Conservation (phyloP, 768 basidiomycete genomes). For the Boletus huronensis region DNA sequence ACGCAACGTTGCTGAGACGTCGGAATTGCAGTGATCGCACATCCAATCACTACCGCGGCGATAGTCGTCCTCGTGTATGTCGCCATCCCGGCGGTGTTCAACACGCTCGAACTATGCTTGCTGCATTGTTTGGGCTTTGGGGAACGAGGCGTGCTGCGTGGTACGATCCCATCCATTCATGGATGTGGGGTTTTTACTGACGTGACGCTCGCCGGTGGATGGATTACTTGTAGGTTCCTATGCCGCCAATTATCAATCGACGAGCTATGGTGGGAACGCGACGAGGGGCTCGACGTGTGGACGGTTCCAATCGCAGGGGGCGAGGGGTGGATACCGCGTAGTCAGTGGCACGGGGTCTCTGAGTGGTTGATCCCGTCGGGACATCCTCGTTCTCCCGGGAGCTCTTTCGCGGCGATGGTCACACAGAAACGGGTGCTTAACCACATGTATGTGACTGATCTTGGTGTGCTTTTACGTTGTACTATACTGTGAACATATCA, state of each 20-base stretch:
- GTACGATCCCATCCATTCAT: constrained; percentile 1
- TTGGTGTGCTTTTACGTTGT: not conserved
- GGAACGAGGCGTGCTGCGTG: constrained; percentile 1
- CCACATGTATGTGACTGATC: no score
- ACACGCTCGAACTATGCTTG: not conserved
- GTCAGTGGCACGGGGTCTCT: not conserved
- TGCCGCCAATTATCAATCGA: constrained; percentile 20
- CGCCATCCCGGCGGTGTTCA: constrained; percentile 1
- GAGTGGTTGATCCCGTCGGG: not conserved
- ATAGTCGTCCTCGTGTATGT: constrained; percentile 14
- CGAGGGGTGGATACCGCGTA: constrained; percentile 1
- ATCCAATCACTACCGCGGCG: constrained; percentile 10
- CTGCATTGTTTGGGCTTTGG: constrained; percentile 1
- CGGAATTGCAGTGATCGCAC: not conserved
- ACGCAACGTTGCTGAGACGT: not conserved
- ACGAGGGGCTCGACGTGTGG: constrained; percentile 9
- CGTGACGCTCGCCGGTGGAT: not conserved
- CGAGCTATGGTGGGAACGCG: constrained; percentile 15
- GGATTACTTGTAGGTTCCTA: constrained; percentile 7
- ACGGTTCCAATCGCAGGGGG: constrained; percentile 9
- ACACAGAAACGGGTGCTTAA: not conserved
- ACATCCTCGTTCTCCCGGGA: not conserved
- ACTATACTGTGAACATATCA: not conserved
- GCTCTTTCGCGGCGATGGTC: not conserved
- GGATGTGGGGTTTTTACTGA: not conserved